phyloP scores from a whole-genome alignment of 2,329 filamentous ascomycete species.

The Fusarium illudens region DNA sequence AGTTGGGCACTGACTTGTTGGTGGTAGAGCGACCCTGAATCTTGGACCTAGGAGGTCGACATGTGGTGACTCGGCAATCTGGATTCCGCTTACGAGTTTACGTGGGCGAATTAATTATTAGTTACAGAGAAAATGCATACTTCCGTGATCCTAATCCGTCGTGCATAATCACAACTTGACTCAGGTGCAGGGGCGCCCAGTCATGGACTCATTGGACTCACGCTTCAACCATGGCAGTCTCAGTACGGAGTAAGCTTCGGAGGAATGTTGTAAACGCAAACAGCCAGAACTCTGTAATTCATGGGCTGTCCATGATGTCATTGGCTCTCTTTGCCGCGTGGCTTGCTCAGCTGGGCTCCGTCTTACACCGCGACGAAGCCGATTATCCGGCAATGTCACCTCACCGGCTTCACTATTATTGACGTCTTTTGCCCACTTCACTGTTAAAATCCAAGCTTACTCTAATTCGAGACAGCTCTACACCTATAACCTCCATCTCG shows the following conservation, averaged over 20 bases:
- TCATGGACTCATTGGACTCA: too few species aligned
- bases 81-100: background rate
- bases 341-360: background rate
- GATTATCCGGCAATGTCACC: background rate
- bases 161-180: background rate
- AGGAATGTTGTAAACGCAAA: background rate
- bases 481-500: background rate
- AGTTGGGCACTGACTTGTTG: background rate
- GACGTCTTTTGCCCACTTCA: background rate
- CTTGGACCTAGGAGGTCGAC: background rate
- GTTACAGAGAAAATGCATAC: background rate
- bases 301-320: background rate
- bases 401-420: background rate
- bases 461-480: background rate
- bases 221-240: too few species aligned
- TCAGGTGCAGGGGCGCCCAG: background rate
- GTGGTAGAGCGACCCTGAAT: background rate
- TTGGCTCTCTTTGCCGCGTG: background rate
- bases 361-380: background rate
- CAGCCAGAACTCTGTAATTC: background rate
- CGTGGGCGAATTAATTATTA: background rate
- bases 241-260: background rate
- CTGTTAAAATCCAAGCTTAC: background rate
- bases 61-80: background rate
- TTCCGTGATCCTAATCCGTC: background rate